Base-by-base conservation (phyloP, 257 asterid species). In the Rhazya stricta region DNA sequence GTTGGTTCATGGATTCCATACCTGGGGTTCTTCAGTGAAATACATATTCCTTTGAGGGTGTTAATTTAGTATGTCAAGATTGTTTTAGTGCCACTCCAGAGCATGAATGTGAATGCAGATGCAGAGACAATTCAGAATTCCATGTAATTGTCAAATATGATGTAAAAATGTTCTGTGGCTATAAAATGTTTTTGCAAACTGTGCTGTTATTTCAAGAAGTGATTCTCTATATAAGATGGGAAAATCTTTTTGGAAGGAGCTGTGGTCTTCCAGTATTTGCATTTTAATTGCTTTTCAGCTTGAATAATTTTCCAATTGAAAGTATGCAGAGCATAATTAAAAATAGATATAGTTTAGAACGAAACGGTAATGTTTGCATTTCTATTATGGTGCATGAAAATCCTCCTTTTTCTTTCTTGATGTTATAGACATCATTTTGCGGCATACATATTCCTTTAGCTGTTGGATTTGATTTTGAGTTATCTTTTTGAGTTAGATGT, bases 401-500 rank as follows among this genome's bases (percentile, higher is more conserved):
- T 29, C 12, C 8, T 71, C 65, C 36, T 53, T 53, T 51, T 12
- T 10, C 2, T 11, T 1, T 51, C 23, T 32, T 50, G 25, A 25
- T 45, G 21, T 9, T 42, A 15, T 68, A 25, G 43, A 66, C 13
- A 39, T 57, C n/a, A 39, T 41, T 43, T 7, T 5, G 6, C 30
- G 4, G 11, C 39, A 45, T n/a, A 5, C 34, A 13, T 13, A 23
- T 32, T 25, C 29, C 46, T 73, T 62, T n/a, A 27, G 42, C 46
- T 50, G 57, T 54, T 23, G 53, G 67, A 45, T 70, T 51, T 73
- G 53, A 45, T 61, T 53, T 80, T 53, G 36, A 77, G 46, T 42
- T 76, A 34, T 67, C 23, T 62, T 68, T 57, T 39, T 78, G 71
- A 63, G 39, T 32, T 89, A 95, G 99, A 92, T 70, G 99, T 95